Conservation (phyloP, 345 rosid species). For the Kernera saxatilis region DNA sequence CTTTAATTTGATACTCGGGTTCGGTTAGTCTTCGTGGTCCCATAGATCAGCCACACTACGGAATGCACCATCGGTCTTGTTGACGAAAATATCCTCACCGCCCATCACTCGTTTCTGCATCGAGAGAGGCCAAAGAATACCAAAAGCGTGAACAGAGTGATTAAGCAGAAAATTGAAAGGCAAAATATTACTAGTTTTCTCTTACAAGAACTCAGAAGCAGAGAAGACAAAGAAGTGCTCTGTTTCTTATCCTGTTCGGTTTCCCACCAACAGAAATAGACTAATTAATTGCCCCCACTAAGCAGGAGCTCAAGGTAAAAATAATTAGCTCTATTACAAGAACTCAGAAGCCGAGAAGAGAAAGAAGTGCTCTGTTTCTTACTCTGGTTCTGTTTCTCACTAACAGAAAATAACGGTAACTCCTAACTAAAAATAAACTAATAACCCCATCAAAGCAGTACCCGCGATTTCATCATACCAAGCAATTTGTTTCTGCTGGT, state of each 20-base stretch:
- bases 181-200: background rate
- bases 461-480: background rate
- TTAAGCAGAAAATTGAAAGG: background rate
- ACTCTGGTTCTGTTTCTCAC: background rate
- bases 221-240: background rate
- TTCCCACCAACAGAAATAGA: background rate
- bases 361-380: background rate
- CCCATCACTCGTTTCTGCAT: constrained; percentile 43
- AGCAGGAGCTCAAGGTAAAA: background rate
- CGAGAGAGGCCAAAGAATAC: background rate
- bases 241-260: background rate
- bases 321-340: too few species aligned
- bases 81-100: constrained; percentile 44
- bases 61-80: constrained; percentile 39
- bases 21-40: constrained; percentile 48
- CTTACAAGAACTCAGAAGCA: background rate
- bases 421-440: too few species aligned
- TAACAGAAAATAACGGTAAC: background rate
- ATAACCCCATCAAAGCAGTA: background rate
- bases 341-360: background rate
- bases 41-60: constrained; percentile 48
- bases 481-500: background rate
- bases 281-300: too few species aligned
- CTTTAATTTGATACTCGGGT: background rate
- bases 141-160: background rate